A percentile compares a stretch with the other conserved stretches of the same genome.
Evolutionary conservation across 305 asterid genomes (phyloP).

Genomic region (Fraxinus paxiana): DNA sequence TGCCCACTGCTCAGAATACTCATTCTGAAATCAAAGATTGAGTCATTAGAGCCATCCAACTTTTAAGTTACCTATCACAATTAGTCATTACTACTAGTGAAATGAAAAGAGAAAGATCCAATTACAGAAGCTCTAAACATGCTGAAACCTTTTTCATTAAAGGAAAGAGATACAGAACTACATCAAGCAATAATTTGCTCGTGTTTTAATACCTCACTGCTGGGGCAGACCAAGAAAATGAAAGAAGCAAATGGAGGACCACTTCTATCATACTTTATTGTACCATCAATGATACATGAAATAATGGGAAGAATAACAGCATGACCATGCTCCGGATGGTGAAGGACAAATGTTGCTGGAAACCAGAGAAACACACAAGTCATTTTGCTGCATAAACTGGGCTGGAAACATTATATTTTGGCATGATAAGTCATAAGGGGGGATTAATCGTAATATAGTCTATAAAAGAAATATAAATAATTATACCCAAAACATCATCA

Average conservation of each 20-base stretch:
- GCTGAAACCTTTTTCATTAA: background rate
- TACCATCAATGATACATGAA: conserved; percentile 79
- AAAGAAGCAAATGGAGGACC: conserved; percentile 89
- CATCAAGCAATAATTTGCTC: background rate
- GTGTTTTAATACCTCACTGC: conserved; percentile 58
- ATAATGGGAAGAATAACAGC: conserved; percentile 92
- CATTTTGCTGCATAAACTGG: conserved; percentile 25
- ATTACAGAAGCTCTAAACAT: conserved; percentile 10
- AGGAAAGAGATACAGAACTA: conserved; percentile 8
- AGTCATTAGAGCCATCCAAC: conserved; percentile 19
- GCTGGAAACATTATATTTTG: conserved; percentile 4
- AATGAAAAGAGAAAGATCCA: background rate
- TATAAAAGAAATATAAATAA: conserved; percentile 1
- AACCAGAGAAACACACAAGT: conserved; percentile 26
- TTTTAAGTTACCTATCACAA: background rate
- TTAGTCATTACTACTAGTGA: background rate
- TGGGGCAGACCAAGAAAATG: conserved; percentile 79
- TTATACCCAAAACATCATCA: conserved; percentile 87
- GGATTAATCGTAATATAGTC: conserved; percentile 13
- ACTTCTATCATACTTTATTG: conserved; percentile 67
- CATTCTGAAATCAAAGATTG: conserved; percentile 52
- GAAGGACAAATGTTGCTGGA: conserved; percentile 96
- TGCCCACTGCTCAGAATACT: conserved; percentile 97
- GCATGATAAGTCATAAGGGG: background rate
- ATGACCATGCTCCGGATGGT: conserved; percentile 99